Percentiles rank a stretch among this genome's conserved stretches.
These are phyloP conservation scores for Neonothopanus nambi DNA, from an alignment of 1,284 basidiomycete genomes.

Conservation along the genomic window DNA sequence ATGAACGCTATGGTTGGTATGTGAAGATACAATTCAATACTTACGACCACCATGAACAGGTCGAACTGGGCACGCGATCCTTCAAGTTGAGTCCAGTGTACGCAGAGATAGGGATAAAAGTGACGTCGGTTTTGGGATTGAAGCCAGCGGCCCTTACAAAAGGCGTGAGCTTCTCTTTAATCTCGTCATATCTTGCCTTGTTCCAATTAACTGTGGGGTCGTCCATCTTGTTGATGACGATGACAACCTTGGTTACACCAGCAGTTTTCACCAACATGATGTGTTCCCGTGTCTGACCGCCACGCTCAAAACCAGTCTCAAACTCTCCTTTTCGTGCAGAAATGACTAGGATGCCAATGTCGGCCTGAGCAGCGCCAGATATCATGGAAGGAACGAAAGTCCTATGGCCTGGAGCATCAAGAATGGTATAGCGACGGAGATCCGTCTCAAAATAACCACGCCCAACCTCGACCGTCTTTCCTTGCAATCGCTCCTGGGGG, in stretches of 20 bases:
- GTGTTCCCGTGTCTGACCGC: slow-evolving; percentile 96
- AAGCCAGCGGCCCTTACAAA: slow-evolving; percentile 89
- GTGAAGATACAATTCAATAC: slow-evolving; percentile 36
- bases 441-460: slow-evolving; percentile 93
- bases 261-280: slow-evolving; percentile 97
- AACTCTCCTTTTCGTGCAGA: slow-evolving; percentile 98
- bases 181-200: slow-evolving; percentile 82
- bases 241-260: slow-evolving; percentile 85
- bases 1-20: slow-evolving; percentile 10
- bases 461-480: slow-evolving; percentile 97
- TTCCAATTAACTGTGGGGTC: slow-evolving; percentile 91
- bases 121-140: slow-evolving; percentile 90
- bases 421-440: slow-evolving; percentile 86
- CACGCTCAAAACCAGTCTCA: slow-evolving; percentile 95
- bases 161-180: slow-evolving; percentile 84
- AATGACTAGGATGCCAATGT: slow-evolving; percentile 92
- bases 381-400: slow-evolving; percentile 97
- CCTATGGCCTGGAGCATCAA: slow-evolving; percentile 97
- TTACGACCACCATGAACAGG: slow-evolving; percentile 85
- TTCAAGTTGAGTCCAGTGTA: slow-evolving; percentile 92
- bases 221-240: slow-evolving; percentile 98
- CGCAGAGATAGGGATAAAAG: slow-evolving; percentile 90
- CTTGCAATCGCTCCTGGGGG: slow-evolving; percentile 89
- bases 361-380: slow-evolving; percentile 93
- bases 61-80: slow-evolving; percentile 67